Evolutionary conservation across 768 basidiomycete genomes (phyloP).

Genomic region (Pholiota conissans): DNA sequence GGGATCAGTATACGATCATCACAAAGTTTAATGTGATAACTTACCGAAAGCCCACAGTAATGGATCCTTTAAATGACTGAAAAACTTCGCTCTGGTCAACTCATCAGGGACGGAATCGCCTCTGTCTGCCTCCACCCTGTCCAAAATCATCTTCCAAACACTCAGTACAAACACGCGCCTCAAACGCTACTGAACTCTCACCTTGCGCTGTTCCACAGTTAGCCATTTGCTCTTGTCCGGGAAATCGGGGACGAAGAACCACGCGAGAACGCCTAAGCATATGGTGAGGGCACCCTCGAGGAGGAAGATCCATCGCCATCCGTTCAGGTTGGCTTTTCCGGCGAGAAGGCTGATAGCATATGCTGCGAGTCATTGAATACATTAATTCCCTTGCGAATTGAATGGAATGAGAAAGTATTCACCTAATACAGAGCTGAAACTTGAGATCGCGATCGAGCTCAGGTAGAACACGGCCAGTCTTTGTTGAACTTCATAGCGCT

Average conservation of each 20-base stretch:
- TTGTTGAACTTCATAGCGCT: constrained; percentile 24
- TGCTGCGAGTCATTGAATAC: constrained; percentile 15
- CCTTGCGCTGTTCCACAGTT: constrained; percentile 33
- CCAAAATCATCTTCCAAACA: constrained; percentile 25
- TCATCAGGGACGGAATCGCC: constrained; percentile 37
- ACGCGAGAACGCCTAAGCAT: constrained; percentile 27
- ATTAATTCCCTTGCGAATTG: constrained; percentile 20
- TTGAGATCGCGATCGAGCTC: constrained; percentile 16
- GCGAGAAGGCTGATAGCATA: constrained; percentile 28
- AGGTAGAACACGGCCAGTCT: constrained; percentile 24
- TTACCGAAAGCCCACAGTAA: constrained; percentile 35
- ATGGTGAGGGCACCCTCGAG: constrained; percentile 33
- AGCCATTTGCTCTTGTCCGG: constrained; percentile 36
- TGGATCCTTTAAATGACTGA: constrained; percentile 35
- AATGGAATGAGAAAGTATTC: constrained; percentile 21
- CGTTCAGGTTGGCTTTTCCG: constrained; percentile 28
- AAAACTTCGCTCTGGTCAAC: constrained; percentile 29
- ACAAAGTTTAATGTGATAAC: no score
- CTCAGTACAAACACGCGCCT: constrained; percentile 3
- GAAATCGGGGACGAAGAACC: constrained; percentile 34
- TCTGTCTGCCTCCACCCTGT: constrained; percentile 37
- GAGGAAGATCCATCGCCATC: constrained; percentile 40
- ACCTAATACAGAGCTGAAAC: constrained; percentile 20
- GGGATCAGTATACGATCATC: no score
- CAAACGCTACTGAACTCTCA: constrained; percentile 12